Evolutionary conservation across 2,329 filamentous ascomycete genomes (phyloP).

Genomic region (Fusarium sp.): DNA sequence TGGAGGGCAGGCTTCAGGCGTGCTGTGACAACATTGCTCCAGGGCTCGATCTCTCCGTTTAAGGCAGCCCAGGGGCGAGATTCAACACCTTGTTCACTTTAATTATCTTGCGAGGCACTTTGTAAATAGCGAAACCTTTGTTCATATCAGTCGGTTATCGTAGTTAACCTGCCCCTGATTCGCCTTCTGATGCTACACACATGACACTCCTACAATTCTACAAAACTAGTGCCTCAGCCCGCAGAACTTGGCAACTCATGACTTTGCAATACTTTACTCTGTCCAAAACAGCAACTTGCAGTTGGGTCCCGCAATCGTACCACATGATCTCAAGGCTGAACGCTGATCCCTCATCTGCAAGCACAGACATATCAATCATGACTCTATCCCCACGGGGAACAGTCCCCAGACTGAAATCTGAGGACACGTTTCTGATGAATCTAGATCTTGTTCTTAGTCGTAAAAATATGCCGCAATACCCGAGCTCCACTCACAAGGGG

Average conservation of each 20-base stretch:
- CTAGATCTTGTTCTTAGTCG: constrained; percentile 1
- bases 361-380: constrained; percentile 15
- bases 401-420: constrained; percentile 2
- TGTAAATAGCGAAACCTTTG: neutral
- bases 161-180: neutral
- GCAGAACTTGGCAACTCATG: neutral
- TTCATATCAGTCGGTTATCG: neutral
- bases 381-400: constrained; percentile 42
- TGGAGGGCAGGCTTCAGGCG: neutral
- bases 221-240: neutral
- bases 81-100: neutral
- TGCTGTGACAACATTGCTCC: neutral
- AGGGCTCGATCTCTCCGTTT: neutral
- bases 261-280: too few species aligned
- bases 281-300: neutral
- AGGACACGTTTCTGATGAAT: neutral
- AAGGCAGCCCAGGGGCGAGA: neutral
- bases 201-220: neutral
- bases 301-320: constrained; percentile 27
- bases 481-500: constrained; percentile 10
- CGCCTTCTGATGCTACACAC: neutral
- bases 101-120: neutral
- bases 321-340: constrained; percentile 16
- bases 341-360: constrained; percentile 24
- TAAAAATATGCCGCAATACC: neutral